These are phyloP conservation scores for Xerocomellus intermedius DNA, from an alignment of 768 basidiomycete genomes.

Conservation along the genomic window DNA sequence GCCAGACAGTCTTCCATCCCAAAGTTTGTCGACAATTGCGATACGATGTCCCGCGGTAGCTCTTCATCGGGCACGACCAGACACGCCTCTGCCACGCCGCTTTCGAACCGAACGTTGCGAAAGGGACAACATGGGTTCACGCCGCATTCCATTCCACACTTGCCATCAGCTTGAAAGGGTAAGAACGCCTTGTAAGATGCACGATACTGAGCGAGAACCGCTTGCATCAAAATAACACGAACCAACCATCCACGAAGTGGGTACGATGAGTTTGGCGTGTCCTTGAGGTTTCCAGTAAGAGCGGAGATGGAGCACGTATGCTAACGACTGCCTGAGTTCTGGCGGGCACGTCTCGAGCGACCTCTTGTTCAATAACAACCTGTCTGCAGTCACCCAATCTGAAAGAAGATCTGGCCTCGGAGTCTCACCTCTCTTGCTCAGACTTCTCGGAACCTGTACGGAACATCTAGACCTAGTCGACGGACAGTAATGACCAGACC, in stretches of 20 bases:
- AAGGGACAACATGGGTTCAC: conserved; percentile 13
- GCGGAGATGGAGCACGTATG: conserved; percentile 25
- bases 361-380: conserved; percentile 4
- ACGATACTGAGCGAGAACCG: neutral
- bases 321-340: conserved; percentile 17
- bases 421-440: conserved; percentile 10
- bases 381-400: conserved; percentile 1
- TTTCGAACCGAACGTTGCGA: conserved; percentile 17
- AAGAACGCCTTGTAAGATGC: conserved; percentile 8
- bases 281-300: conserved; percentile 20
- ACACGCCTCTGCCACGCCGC: neutral
- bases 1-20: neutral
- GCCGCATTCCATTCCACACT: neutral
- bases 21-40: conserved; percentile 6
- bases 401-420: neutral
- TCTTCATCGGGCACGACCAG: neutral
- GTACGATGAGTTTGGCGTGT: conserved; percentile 18
- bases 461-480: conserved; percentile 5
- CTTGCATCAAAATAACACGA: neutral
- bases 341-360: conserved; percentile 14
- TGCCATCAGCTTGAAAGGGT: neutral
- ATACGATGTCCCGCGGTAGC: conserved; percentile 12
- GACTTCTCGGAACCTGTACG: neutral
- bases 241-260: conserved; percentile 28
- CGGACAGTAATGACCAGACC: neutral